A percentile compares a stretch with the other conserved stretches of the same genome.
Evolutionary conservation across 306 rosid species (phyloP).

Genomic region (Cicer chorassanicum): DNA sequence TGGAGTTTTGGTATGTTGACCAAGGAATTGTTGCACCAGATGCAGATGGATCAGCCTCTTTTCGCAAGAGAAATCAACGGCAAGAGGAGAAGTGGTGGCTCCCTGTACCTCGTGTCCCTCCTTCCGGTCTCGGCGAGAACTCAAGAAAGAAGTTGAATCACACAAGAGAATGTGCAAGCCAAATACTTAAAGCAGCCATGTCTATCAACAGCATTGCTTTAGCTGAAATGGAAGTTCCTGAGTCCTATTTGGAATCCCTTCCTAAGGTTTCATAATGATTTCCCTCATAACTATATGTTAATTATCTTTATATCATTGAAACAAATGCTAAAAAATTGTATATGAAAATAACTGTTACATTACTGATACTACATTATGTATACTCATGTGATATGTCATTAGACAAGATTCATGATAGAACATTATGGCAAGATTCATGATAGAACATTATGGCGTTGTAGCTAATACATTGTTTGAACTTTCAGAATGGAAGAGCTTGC

Average conservation of each 20-base stretch:
- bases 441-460: background rate
- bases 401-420: background rate
- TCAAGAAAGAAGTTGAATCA: slow-evolving; percentile 81
- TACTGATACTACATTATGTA: background rate
- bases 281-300: background rate
- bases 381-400: too few relatives aligned
- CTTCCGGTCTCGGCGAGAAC: slow-evolving; percentile 68
- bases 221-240: slow-evolving; percentile 88
- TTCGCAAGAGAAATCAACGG: slow-evolving; percentile 67
- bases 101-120: slow-evolving; percentile 87
- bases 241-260: slow-evolving; percentile 80
- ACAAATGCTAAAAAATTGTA: background rate
- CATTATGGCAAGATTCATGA: background rate
- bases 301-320: slow-evolving; percentile 13
- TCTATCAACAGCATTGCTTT: slow-evolving; percentile 76
- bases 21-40: slow-evolving; percentile 82
- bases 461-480: slow-evolving; percentile 8
- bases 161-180: slow-evolving; percentile 77
- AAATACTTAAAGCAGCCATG: slow-evolving; percentile 84
- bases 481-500: slow-evolving; percentile 87
- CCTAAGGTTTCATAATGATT: slow-evolving; percentile 61
- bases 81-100: slow-evolving; percentile 99
- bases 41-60: slow-evolving; percentile 77
- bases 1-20: slow-evolving; percentile 97
- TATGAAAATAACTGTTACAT: background rate